phyloP scores from a whole-genome alignment of 345 rosid species.

The Combretum micranthum region DNA sequence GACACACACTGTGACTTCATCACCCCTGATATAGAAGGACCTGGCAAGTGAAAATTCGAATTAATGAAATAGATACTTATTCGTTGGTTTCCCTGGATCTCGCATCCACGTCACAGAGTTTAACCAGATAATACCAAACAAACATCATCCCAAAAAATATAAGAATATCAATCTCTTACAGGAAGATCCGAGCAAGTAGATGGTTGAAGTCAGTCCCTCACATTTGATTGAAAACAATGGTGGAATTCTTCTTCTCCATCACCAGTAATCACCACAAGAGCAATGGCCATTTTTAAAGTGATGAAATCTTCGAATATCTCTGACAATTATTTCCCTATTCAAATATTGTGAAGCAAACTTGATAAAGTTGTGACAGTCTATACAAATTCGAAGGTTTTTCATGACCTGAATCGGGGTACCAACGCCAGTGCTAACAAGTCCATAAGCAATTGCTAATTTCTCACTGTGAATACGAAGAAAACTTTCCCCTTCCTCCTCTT shows the following conservation, averaged over 20 bases:
- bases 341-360: conserved; percentile 28
- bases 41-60: no score
- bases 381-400: conserved; percentile 33
- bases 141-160: no score
- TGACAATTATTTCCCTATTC: conserved; percentile 25
- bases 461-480: conserved; percentile 34
- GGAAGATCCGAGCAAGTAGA: no score
- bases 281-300: conserved; percentile 29
- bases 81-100: no score
- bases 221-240: no score
- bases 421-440: conserved; percentile 18
- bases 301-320: conserved; percentile 36
- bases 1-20: no score
- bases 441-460: conserved; percentile 34
- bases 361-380: conserved; percentile 35
- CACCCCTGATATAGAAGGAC: no score
- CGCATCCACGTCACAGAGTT: no score
- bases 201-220: no score
- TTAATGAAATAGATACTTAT: no score
- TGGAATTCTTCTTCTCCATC: neutral
- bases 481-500: conserved; percentile 32
- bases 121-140: no score
- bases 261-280: conserved; percentile 45
- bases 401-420: conserved; percentile 23
- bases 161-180: no score